A percentile compares a stretch with the other conserved stretches of the same genome.
phyloP scores from a whole-genome alignment of 805 yeast species.

The Kodamaea nitidulidarum region DNA sequence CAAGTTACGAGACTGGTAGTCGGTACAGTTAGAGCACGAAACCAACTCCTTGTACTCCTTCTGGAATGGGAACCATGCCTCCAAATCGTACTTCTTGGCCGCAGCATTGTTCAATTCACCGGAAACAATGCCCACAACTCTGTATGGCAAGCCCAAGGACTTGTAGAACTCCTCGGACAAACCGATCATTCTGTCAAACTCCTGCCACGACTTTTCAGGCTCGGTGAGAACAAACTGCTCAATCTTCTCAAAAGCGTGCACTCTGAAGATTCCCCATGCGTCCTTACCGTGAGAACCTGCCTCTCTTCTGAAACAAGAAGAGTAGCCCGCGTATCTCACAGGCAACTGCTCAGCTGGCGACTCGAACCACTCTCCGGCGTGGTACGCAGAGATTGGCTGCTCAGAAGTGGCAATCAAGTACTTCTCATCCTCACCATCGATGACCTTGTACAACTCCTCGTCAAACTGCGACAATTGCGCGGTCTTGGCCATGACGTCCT shows the following conservation, averaged over 20 bases:
- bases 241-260: constrained; percentile 96
- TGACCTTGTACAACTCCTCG: constrained; percentile 94
- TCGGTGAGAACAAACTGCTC: constrained; percentile 95
- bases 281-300: constrained; percentile 99
- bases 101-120: constrained; percentile 99
- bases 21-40: constrained; percentile 98
- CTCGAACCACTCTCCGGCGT: constrained; percentile 97
- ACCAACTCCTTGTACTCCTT: constrained; percentile 97
- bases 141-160: constrained; percentile 87
- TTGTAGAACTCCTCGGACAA: constrained; percentile 90
- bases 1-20: constrained; percentile 96
- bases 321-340: constrained; percentile 93
- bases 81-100: constrained; percentile 96
- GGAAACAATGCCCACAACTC: constrained; percentile 96
- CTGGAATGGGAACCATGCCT: constrained; percentile 99
- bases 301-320: constrained; percentile 98
- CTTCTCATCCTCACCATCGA: constrained; percentile 97
- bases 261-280: constrained; percentile 99
- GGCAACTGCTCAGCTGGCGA: constrained; percentile 96
- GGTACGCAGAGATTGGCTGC: constrained; percentile 98
- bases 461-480: constrained; percentile 98
- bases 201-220: constrained; percentile 97
- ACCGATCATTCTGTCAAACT: constrained; percentile 93
- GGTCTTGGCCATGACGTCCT: constrained; percentile 98
- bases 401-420: constrained; percentile 97